Percentiles rank a stretch among this genome's conserved stretches.
Conservation (phyloP, 768 basidiomycete species). For the Floccularia luteovirens region DNA sequence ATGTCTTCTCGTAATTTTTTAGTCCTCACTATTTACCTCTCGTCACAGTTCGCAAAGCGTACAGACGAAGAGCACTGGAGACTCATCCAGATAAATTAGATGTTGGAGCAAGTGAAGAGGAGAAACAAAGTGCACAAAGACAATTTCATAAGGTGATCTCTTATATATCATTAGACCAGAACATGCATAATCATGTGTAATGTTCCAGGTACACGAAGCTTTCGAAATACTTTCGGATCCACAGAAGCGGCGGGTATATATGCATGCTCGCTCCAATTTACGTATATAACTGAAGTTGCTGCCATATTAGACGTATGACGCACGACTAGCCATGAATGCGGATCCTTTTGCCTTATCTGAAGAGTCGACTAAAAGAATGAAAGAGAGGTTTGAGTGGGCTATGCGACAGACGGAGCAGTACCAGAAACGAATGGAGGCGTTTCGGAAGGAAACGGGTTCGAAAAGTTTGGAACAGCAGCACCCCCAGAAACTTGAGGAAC, state of each 20-base stretch:
- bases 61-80: slow-evolving; percentile 58
- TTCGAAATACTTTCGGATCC: slow-evolving; percentile 53
- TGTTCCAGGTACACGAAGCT: slow-evolving; percentile 49
- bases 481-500: not conserved
- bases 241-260: slow-evolving; percentile 43
- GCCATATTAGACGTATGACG: slow-evolving; percentile 36
- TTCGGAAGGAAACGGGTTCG: slow-evolving; percentile 21
- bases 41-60: slow-evolving; percentile 53
- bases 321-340: slow-evolving; percentile 23
- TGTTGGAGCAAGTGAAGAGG: slow-evolving; percentile 38
- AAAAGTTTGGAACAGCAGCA: slow-evolving; percentile 12
- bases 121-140: slow-evolving; percentile 45
- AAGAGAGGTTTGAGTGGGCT: slow-evolving; percentile 49
- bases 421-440: slow-evolving; percentile 39
- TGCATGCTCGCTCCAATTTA: not conserved
- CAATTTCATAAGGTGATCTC: slow-evolving; percentile 52
- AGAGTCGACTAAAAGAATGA: slow-evolving; percentile 32
- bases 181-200: not conserved
- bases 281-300: not conserved
- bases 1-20: slow-evolving; percentile 11
- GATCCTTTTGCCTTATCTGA: slow-evolving; percentile 22
- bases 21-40: not conserved
- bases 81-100: slow-evolving; percentile 72
- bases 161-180: not conserved
- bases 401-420: slow-evolving; percentile 39